phyloP scores from a whole-genome alignment of 148 eudicot genomes.

The Drosera capensis region DNA sequence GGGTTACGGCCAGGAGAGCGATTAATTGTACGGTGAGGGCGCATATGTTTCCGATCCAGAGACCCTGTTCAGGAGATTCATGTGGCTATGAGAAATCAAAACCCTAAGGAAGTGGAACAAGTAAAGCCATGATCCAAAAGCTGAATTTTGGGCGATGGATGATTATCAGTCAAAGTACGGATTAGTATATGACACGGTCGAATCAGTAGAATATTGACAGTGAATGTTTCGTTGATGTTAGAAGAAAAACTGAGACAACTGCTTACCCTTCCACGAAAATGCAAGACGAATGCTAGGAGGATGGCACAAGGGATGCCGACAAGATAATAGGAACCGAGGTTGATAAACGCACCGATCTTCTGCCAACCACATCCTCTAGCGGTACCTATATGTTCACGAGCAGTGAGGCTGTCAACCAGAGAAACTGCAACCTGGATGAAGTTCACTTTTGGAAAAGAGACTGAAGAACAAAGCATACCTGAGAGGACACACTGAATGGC shows the following conservation, averaged over 20 bases:
- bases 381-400: constrained; percentile 23
- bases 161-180: too few species aligned
- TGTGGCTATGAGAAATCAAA: not conserved
- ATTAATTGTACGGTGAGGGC: constrained; percentile 51
- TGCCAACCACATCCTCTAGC: constrained; percentile 85
- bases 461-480: constrained; percentile 5
- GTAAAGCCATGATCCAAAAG: not conserved
- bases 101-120: not conserved
- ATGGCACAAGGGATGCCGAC: constrained; percentile 71
- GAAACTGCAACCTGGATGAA: not conserved
- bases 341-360: constrained; percentile 61
- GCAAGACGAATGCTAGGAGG: constrained; percentile 50
- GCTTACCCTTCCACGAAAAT: constrained; percentile 57
- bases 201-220: not conserved
- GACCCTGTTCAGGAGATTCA: constrained; percentile 26
- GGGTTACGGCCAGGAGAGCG: constrained; percentile 35
- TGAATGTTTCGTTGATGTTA: not conserved
- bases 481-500: constrained; percentile 25
- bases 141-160: too few species aligned
- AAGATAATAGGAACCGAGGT: constrained; percentile 75
- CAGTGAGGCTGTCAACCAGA: not conserved
- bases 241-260: not conserved
- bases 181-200: not conserved
- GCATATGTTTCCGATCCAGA: constrained; percentile 69
- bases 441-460: not conserved